Conservation (phyloP, 2,329 filamentous ascomycete genomes). For the Hypoxylon sp. region DNA sequence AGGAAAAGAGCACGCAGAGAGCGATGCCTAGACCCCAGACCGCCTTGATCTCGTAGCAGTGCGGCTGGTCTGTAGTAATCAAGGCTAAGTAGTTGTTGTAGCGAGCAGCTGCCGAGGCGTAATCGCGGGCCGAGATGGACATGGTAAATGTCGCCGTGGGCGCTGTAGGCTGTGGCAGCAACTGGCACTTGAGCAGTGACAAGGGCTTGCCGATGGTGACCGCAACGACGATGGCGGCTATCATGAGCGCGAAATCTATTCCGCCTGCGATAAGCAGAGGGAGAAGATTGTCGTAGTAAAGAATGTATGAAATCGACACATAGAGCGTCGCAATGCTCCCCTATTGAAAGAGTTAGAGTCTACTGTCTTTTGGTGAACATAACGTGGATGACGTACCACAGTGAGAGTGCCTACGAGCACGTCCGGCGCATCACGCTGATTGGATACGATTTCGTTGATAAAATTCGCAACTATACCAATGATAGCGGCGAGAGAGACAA, state of each 20-base stretch:
- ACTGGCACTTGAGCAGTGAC: conserved; percentile 78
- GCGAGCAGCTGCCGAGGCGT: conserved; percentile 40
- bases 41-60: conserved; percentile 86
- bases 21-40: conserved; percentile 89
- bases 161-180: conserved; percentile 56
- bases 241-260: conserved; percentile 75
- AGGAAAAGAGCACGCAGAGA: conserved; percentile 77
- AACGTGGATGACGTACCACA: conserved; percentile 70
- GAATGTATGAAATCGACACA: conserved; percentile 81
- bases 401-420: conserved; percentile 82
- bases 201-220: conserved; percentile 84
- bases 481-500: conserved; percentile 77
- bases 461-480: conserved; percentile 87
- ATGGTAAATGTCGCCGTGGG: conserved; percentile 53
- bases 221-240: conserved; percentile 82
- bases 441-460: conserved; percentile 78
- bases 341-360: conserved; percentile 58
- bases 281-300: conserved; percentile 81
- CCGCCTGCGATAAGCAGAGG: conserved; percentile 76
- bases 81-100: conserved; percentile 60
- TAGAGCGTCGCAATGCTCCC: conserved; percentile 84
- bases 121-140: conserved; percentile 43
- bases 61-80: conserved; percentile 65
- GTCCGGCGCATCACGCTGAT: conserved; percentile 73
- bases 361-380: conserved; percentile 1